Conservation (phyloP, 257 asterid genomes). For the Plantago ovata region DNA sequence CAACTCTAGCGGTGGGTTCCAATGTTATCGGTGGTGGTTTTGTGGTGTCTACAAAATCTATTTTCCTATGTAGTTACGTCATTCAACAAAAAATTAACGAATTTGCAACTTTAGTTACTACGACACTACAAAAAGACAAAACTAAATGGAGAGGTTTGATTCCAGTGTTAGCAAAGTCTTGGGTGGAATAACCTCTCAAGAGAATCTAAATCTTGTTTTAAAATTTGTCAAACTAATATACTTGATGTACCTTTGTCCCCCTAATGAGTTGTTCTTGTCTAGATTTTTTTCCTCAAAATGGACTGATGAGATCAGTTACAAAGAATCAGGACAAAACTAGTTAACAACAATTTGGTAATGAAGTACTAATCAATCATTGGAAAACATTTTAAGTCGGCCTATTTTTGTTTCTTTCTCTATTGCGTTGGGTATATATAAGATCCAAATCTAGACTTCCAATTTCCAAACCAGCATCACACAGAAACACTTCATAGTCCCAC, state of each 20-base stretch:
- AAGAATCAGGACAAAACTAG: not conserved
- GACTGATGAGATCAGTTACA: not conserved
- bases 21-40: too few species aligned
- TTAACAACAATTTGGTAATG: slow-evolving; percentile 4
- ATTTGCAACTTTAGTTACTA: too few species aligned
- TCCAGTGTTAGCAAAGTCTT: too few species aligned
- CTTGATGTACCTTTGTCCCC: not conserved
- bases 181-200: too few species aligned
- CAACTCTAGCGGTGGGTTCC: too few species aligned
- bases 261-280: slow-evolving; percentile 4
- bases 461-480: slow-evolving; percentile 25
- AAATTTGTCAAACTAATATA: too few species aligned
- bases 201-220: too few species aligned
- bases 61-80: too few species aligned
- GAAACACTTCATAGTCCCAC: not conserved
- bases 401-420: slow-evolving; percentile 15
- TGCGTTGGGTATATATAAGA: slow-evolving; percentile 42
- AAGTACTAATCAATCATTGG: not conserved
- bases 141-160: too few species aligned
- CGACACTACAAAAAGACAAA: too few species aligned
- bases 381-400: slow-evolving; percentile 7
- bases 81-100: too few species aligned
- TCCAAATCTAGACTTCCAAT: slow-evolving; percentile 17
- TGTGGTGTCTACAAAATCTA: too few species aligned
- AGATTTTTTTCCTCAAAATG: not conserved